A percentile compares a stretch with the other conserved stretches of the same genome.
Conservation (phyloP, 2,329 filamentous ascomycete species). For the Verticillium nonalfalfae region DNA sequence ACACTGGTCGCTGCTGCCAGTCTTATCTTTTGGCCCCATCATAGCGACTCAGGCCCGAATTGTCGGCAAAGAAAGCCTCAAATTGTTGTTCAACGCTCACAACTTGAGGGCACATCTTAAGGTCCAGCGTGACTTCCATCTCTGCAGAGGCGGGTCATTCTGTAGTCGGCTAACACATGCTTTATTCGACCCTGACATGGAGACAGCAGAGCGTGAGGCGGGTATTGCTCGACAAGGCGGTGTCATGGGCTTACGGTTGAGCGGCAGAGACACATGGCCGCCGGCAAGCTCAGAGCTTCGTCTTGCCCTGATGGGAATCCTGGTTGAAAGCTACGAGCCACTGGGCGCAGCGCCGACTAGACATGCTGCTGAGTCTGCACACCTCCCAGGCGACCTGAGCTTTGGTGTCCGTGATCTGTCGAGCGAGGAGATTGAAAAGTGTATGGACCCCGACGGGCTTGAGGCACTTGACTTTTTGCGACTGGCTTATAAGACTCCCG, state of each 20-base stretch:
- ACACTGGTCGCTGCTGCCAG: conserved; percentile 54
- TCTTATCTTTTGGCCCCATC: conserved; percentile 71
- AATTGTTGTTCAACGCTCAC: conserved; percentile 69
- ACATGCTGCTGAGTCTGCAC: conserved; percentile 18
- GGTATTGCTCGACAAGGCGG: conserved; percentile 64
- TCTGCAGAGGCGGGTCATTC: conserved; percentile 81
- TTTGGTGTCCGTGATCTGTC: conserved; percentile 82
- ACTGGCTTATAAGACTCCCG: conserved; percentile 74
- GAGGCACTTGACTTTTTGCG: conserved; percentile 91
- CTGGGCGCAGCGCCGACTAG: conserved; percentile 9
- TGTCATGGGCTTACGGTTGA: conserved; percentile 75
- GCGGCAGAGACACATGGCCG: conserved; percentile 80
- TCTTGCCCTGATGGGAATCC: conserved; percentile 77
- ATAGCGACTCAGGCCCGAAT: conserved; percentile 68
- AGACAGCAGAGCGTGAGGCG: conserved; percentile 66
- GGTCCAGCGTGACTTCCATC: conserved; percentile 72
- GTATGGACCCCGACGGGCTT: conserved; percentile 75
- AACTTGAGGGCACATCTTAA: conserved; percentile 64
- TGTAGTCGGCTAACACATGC: conserved; percentile 72
- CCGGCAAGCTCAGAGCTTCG: conserved; percentile 91
- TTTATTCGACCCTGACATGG: conserved; percentile 77
- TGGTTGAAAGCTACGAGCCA: conserved; percentile 64
- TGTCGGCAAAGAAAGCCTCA: conserved; percentile 70
- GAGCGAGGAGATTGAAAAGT: conserved; percentile 71
- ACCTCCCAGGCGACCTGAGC: conserved; percentile 63